Evolutionary conservation across 768 basidiomycete genomes (phyloP), one percentile per base, ranked within the genome.

Genomic region (Lentinula boryana): DNA sequence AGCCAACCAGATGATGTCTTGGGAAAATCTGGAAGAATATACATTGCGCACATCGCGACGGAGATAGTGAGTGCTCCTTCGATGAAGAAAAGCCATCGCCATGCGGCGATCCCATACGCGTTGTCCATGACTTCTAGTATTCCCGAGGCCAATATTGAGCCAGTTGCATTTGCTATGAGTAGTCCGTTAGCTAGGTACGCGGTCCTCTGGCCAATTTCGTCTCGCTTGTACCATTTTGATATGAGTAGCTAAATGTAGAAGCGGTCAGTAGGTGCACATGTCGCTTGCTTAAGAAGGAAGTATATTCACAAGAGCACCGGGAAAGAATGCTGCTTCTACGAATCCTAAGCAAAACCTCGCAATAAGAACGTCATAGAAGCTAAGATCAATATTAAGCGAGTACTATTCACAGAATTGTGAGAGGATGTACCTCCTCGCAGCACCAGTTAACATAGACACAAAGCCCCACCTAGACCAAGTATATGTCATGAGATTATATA

Each of bases 101-200:
- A 94, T 0, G 87, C 88, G 10, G 86, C 77, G 60, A 81, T 77
- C 0, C 91, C 91, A 15, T 83, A 73, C 58, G 77, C 78, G 4
- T 85, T 87, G 41, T 91, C 81, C 87, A 93, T 90, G 12, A 76
- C 74, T 63, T 82, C 78, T 16, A 93, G 79, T 55, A 93, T 89
- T 2, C 83, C 86, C 36, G 89, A 88, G 10, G 91, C 89, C 55
- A 93, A 81, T 9, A 93, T 74, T 1, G 89, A 80, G 4, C 91
- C 91, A 68, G 93, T 91, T 0, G 91, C 91, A 75, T 93, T 94
- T 57, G 84, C 85, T 58, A 92, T 84, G 23, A 93, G 75, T 64
- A 80, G 84, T 21, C 91, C 91, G 63, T 88, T 89, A 38, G 81
- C 82, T 41, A 92, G 76, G 48, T 87, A 68, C 6, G 89, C 86